Conservation (phyloP, 768 basidiomycete genomes). For the Rhodotorula graminis region DNA sequence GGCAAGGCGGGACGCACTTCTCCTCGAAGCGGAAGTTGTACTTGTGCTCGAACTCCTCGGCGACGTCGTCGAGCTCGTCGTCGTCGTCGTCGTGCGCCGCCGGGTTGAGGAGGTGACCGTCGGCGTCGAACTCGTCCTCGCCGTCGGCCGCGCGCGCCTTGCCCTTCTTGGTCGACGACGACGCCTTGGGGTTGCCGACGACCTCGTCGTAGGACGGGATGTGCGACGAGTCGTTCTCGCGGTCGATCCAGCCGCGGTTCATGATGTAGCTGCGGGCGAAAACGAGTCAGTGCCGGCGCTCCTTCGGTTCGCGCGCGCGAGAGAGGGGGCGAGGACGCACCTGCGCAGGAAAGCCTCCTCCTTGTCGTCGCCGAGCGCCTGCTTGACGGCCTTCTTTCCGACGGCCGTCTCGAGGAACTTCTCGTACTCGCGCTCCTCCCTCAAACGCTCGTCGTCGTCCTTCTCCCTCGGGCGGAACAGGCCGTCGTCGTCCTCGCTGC, state of each 20-base stretch:
- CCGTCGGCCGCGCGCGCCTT: conserved; percentile 37
- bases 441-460: conserved; percentile 67
- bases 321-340: not conserved
- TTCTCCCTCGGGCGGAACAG: conserved; percentile 70
- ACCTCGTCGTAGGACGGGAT: conserved; percentile 84
- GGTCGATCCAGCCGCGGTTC: conserved; percentile 96
- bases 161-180: conserved; percentile 40
- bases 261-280: conserved; percentile 72
- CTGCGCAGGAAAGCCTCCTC: conserved; percentile 46
- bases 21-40: conserved; percentile 99
- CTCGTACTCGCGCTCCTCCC: conserved; percentile 80
- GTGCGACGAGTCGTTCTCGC: conserved; percentile 52
- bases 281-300: too few species aligned
- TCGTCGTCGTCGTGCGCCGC: conserved; percentile 50
- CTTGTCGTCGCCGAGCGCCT: conserved; percentile 57
- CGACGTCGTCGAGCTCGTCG: conserved; percentile 65
- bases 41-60: conserved; percentile 85
- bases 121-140: conserved; percentile 42
- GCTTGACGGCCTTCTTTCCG: conserved; percentile 62
- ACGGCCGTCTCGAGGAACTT: conserved; percentile 75
- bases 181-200: conserved; percentile 47
- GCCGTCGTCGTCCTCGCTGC: conserved; percentile 60
- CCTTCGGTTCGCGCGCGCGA: not conserved
- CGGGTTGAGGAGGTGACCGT: conserved; percentile 32
- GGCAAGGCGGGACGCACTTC: conserved; percentile 58